Evolutionary conservation across 176 grass and related monocot species (phyloP).

Genomic region (Ensete ventricosum): DNA sequence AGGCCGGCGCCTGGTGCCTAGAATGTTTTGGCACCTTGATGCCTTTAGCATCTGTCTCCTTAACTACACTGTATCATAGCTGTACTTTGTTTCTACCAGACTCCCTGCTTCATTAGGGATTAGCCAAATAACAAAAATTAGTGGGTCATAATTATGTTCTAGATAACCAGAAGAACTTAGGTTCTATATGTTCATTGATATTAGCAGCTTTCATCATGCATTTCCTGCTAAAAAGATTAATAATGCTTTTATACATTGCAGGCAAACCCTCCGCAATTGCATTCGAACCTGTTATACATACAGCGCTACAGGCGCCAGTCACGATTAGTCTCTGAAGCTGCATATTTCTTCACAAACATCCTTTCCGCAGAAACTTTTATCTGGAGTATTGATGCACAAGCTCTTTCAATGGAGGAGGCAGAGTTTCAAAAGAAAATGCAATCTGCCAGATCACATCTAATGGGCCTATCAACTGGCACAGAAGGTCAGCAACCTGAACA

Average conservation of each 20-base stretch:
- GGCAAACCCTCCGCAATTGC: slow-evolving; percentile 91
- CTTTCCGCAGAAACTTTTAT: slow-evolving; percentile 92
- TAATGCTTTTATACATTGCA: slow-evolving; percentile 31
- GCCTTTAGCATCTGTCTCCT: no score
- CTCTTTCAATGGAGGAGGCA: slow-evolving; percentile 75
- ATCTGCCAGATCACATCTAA: slow-evolving; percentile 48
- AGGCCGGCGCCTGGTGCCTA: no score
- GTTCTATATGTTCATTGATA: not conserved
- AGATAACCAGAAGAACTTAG: not conserved
- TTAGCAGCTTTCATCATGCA: not conserved
- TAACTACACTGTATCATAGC: no score
- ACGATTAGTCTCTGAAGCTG: slow-evolving; percentile 74
- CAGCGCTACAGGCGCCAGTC: slow-evolving; percentile 71
- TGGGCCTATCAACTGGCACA: slow-evolving; percentile 40
- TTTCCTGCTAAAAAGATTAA: not conserved
- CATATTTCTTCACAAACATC: slow-evolving; percentile 97
- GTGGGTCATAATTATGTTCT: not conserved
- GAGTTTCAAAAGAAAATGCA: slow-evolving; percentile 93
- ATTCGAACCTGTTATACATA: slow-evolving; percentile 95
- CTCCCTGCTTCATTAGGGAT: not conserved
- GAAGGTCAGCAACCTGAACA: slow-evolving; percentile 36
- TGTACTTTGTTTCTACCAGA: no score
- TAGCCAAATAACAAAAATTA: not conserved
- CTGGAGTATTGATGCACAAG: slow-evolving; percentile 82
- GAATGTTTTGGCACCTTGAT: no score